phyloP scores from a whole-genome alignment of 768 basidiomycete species.

The Leccinum boreale region DNA sequence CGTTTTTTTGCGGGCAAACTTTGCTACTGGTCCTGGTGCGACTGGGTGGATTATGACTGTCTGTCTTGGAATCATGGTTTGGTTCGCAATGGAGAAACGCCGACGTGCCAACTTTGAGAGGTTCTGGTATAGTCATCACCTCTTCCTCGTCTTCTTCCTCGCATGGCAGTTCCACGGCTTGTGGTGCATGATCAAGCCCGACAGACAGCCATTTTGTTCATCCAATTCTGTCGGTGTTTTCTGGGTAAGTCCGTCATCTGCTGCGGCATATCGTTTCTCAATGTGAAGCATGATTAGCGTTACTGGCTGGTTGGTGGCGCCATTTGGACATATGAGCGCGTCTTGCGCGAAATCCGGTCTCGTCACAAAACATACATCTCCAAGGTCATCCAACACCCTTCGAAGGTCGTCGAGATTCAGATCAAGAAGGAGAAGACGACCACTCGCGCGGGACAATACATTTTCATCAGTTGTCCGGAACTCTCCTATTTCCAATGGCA shows the following conservation, averaged over 20 bases:
- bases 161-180: slow-evolving; percentile 94
- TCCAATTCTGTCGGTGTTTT: slow-evolving; percentile 87
- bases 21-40: slow-evolving; percentile 74
- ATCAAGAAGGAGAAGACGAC: slow-evolving; percentile 95
- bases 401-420: slow-evolving; percentile 90
- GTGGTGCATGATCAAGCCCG: slow-evolving; percentile 96
- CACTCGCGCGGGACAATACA: slow-evolving; percentile 85
- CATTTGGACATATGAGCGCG: slow-evolving; percentile 84
- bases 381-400: slow-evolving; percentile 94
- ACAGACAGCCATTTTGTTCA: slow-evolving; percentile 84
- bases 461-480: slow-evolving; percentile 89
- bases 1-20: slow-evolving; percentile 78
- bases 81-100: slow-evolving; percentile 78
- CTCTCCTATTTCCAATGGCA: slow-evolving; percentile 97
- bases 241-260: slow-evolving; percentile 60
- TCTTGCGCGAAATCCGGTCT: slow-evolving; percentile 88
- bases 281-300: slow-evolving; percentile 43
- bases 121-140: slow-evolving; percentile 88
- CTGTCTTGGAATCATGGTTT: slow-evolving; percentile 75
- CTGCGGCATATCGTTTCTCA: slow-evolving; percentile 2
- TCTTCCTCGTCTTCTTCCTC: slow-evolving; percentile 92
- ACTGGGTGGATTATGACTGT: slow-evolving; percentile 90
- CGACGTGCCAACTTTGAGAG: slow-evolving; percentile 77
- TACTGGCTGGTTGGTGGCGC: slow-evolving; percentile 88
- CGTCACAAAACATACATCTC: slow-evolving; percentile 90